Evolutionary conservation across 768 basidiomycete genomes (phyloP), one percentile per base, ranked within the genome.

Genomic region (Calvatia gigantea): DNA sequence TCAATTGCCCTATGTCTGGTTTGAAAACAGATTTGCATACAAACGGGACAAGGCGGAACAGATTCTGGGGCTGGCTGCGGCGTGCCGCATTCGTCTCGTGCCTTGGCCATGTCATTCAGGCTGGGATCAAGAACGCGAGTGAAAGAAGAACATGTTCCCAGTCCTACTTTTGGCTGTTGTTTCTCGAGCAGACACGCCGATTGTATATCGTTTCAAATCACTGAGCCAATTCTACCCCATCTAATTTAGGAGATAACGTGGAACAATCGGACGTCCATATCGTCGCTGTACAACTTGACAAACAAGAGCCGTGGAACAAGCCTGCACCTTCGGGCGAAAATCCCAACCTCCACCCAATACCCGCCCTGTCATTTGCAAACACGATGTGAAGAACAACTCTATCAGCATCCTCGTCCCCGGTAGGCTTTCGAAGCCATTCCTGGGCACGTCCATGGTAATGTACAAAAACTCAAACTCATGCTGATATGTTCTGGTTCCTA

Each of bases 61-160:
- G n/a, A n/a, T n/a, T n/a, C n/a, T n/a, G n/a, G n/a, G n/a, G n/a
- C n/a, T n/a, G n/a, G n/a, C n/a, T n/a, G n/a, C n/a, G n/a, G n/a
- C n/a, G n/a, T n/a, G n/a, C n/a, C 11, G 33, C 15, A 12, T 12
- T 6, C 33, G 39, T 51, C 49, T 28, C 15, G 51, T 52, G 39
- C 51, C 51, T 50, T 33, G 51, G 43, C 43, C 28, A 42, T 52
- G 51, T 14, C 50, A 52, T 32, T 41, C 28, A 43, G 32, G 31
- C 15, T 19, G 27, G 0, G n/a, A 51, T 27, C 29, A 52, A 21
- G 51, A 37, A 39, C 21, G 14, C 6, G 4, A n/a, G n/a, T n/a
- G n/a, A n/a, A n/a, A n/a, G 15, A 38, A 29, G 21, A 39, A 28
- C 38, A 7, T 23, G 50, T 32, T 38, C 37, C 3, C 9, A 8